Conservation (phyloP, 2,329 filamentous ascomycete species). For the Trichoderma koningii region DNA sequence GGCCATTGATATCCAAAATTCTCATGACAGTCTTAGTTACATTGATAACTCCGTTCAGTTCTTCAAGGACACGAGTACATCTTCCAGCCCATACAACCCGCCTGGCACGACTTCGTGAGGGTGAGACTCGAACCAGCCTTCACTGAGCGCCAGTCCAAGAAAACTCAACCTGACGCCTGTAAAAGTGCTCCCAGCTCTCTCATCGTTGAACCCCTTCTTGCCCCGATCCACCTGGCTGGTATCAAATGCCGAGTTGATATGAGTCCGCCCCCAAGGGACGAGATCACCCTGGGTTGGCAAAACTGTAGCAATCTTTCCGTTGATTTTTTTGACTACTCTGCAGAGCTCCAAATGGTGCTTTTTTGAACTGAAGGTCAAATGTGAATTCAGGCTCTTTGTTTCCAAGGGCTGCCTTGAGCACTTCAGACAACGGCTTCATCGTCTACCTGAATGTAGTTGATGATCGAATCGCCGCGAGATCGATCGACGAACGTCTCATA, state of each 20-base stretch:
- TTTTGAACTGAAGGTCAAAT: not conserved
- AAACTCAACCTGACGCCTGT: slow-evolving; percentile 5
- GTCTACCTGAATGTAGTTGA: slow-evolving; percentile 31
- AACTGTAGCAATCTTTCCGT: not conserved
- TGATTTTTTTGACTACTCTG: not conserved
- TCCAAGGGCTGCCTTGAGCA: not conserved
- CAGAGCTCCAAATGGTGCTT: not conserved
- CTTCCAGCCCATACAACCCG: slow-evolving; percentile 27
- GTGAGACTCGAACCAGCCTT: slow-evolving; percentile 29
- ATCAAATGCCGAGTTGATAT: not conserved
- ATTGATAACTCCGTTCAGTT: slow-evolving; percentile 20
- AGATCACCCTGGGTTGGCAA: not conserved
- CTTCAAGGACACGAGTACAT: slow-evolving; percentile 25
- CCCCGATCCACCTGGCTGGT: not conserved
- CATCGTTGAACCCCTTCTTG: not conserved
- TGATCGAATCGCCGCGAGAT: slow-evolving; percentile 30
- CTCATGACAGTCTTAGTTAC: slow-evolving; percentile 20
- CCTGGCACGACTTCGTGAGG: slow-evolving; percentile 28
- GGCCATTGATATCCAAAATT: not conserved
- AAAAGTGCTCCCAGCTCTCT: not conserved
- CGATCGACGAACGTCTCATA: slow-evolving; percentile 29
- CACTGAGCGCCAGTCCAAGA: slow-evolving; percentile 20
- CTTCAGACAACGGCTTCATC: not conserved
- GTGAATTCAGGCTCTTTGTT: not conserved
- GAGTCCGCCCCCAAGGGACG: not conserved